Evolutionary conservation across 306 rosid genomes (phyloP), one percentile per base, ranked within the genome.

Genomic region (Castanea mollissima): DNA sequence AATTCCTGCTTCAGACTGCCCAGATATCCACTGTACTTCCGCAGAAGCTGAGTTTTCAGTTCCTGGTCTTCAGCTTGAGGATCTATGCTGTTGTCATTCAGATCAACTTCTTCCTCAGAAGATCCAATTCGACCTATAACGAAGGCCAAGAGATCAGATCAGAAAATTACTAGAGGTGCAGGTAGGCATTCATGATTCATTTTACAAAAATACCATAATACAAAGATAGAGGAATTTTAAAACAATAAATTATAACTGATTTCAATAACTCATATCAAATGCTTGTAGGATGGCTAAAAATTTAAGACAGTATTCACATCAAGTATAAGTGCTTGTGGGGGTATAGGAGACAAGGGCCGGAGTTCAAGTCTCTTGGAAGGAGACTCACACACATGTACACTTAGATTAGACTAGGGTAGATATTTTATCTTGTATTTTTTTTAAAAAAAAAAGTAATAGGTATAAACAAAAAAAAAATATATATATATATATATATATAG

Each of bases 1-100:
- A 88, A 83, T 41, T 88, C 89, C 81, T 83, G 89, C 83, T 84
- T 83, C n/a, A 88, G 84, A 78, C 75, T 79, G 69, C 87, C 87
- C 0, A 88, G 79, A 65, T 77, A 88, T 69, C 89, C 87, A 5
- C 89, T 74, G 69, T 85, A 88, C 76, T 88, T 88, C 18, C 76
- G 81, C 74, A 85, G 23, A 70, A 88, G 91, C 60, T 85, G 82
- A 9, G 74, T 84, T 70, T 85, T 88, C 38, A 88, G 72, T 23
- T 88, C 89, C 76, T 71, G 77, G 59, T 85, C 87, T 75, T 85
- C 87, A 2, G 84, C 81, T 74, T 79, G 82, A 29, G 89, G 91
- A 59, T 85, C 89, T 3, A 78, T 69, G 67, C 35, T 27, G 14
- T 73, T 75, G 16, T 73, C 84, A 11, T 73, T 80, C n/a, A 67